phyloP scores from a whole-genome alignment of 2,329 filamentous ascomycete genomes.

The Aspergillus tamarii region DNA sequence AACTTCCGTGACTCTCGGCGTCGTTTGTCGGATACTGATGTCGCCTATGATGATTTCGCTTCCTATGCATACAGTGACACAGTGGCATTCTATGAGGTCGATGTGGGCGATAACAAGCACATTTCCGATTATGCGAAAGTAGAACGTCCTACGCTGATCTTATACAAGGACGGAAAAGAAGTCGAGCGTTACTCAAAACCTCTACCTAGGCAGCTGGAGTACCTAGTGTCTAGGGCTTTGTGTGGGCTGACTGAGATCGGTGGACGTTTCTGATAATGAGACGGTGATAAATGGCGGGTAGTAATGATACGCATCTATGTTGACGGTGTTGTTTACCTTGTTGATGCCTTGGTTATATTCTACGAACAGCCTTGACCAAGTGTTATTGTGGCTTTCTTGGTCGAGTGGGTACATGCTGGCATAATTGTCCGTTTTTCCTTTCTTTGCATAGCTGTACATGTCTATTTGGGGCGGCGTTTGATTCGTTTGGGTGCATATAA shows the following conservation, averaged over 20 bases:
- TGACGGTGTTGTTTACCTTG: background rate
- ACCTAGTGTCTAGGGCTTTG: background rate
- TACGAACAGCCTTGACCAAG: too few relatives aligned
- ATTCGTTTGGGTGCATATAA: background rate
- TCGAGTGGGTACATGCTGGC: background rate
- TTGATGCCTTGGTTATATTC: background rate
- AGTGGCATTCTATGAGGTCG: conserved; percentile 1
- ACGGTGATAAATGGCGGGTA: background rate
- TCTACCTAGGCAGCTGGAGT: background rate
- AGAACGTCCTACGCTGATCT: background rate
- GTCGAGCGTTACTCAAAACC: background rate
- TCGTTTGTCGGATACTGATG: background rate
- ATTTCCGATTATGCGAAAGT: background rate
- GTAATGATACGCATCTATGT: background rate
- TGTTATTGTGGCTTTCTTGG: background rate
- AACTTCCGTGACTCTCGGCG: background rate
- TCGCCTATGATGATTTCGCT: background rate
- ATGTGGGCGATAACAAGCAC: background rate
- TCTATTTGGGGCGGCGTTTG: background rate
- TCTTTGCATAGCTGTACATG: background rate
- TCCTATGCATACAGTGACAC: conserved; percentile 3
- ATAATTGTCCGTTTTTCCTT: background rate
- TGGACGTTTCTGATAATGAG: background rate
- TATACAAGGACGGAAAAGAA: background rate
- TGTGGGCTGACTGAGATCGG: background rate